phyloP scores from a whole-genome alignment of 2,329 filamentous ascomycete genomes.

The Cercospora sp. region DNA sequence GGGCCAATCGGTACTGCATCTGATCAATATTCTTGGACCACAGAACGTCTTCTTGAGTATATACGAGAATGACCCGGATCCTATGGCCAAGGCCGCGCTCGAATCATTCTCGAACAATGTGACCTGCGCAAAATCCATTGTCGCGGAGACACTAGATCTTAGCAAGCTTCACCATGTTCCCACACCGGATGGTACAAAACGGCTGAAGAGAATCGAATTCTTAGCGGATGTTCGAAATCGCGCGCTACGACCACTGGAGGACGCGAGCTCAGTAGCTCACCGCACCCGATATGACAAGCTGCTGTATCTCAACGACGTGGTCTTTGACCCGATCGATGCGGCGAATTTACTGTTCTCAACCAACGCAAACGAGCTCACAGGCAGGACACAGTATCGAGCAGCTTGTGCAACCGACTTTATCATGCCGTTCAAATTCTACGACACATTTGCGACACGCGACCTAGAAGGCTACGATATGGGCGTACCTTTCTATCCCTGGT shows the following conservation, averaged over 20 bases:
- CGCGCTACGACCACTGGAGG: conserved; percentile 63
- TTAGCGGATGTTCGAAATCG: conserved; percentile 72
- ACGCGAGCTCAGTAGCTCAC: conserved; percentile 45
- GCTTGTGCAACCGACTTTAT: conserved; percentile 72
- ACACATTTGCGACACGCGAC: conserved; percentile 71
- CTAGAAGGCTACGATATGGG: conserved; percentile 63
- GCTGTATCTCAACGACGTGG: conserved; percentile 67
- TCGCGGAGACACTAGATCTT: conserved; percentile 61
- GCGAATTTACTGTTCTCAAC: conserved; percentile 65
- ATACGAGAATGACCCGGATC: conserved; percentile 70
- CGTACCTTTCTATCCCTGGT: conserved; percentile 68
- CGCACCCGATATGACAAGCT: conserved; percentile 55
- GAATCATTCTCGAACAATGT: conserved; percentile 53
- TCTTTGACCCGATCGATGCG: conserved; percentile 60
- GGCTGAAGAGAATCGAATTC: conserved; percentile 72
- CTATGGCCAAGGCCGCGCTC: conserved; percentile 57
- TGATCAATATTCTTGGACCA: conserved; percentile 66
- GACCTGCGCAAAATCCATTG: conserved; percentile 51
- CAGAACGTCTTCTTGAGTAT: conserved; percentile 71
- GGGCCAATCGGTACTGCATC: conserved; percentile 60
- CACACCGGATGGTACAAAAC: conserved; percentile 61
- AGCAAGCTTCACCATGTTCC: conserved; percentile 59
- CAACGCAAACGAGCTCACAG: conserved; percentile 52
- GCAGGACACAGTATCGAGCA: conserved; percentile 59
- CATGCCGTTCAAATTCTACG: conserved; percentile 68